A percentile compares a stretch with the other conserved stretches of the same genome.
These are phyloP conservation scores for Datura wrightii DNA, from an alignment of 257 asterid species.

Conservation along the genomic window DNA sequence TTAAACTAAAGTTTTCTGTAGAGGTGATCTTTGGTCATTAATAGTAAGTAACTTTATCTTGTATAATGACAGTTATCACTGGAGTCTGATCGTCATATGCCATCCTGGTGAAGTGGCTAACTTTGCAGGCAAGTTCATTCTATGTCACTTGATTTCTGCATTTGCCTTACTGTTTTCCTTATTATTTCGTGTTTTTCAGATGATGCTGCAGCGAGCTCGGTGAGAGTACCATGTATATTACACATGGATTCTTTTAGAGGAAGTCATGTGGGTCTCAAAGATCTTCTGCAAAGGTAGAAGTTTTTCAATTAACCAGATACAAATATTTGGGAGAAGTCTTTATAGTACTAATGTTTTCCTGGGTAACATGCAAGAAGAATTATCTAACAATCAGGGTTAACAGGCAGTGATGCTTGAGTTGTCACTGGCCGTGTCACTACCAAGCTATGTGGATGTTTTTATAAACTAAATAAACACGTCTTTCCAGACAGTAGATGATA, in stretches of 20 bases:
- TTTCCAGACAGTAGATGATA: not conserved
- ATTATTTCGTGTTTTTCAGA: conserved; percentile 46
- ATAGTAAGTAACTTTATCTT: conserved; percentile 10
- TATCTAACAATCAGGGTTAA: not conserved
- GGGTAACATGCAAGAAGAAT: conserved; percentile 24
- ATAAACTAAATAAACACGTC: not conserved
- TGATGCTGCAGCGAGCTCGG: conserved; percentile 46
- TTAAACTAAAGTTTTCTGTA: conserved; percentile 5
- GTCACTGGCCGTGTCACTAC: conserved; percentile 21
- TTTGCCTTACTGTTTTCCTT: conserved; percentile 28
- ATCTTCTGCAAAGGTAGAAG: conserved; percentile 46
- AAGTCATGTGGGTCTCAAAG: conserved; percentile 53
- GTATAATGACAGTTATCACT: conserved; percentile 72
- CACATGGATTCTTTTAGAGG: conserved; percentile 62
- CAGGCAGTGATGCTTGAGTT: conserved; percentile 19
- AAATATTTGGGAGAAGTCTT: conserved; percentile 10
- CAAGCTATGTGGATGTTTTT: not conserved
- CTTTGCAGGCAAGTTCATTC: conserved; percentile 70
- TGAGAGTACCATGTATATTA: conserved; percentile 56
- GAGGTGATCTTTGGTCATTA: not conserved
- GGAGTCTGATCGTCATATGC: conserved; percentile 92
- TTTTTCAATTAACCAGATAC: not conserved
- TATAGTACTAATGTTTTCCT: not conserved
- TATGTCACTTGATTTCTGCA: not conserved
- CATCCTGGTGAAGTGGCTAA: conserved; percentile 80